Base-by-base conservation (phyloP, 78 protist genomes). In the Polysphondylium violaceum region DNA sequence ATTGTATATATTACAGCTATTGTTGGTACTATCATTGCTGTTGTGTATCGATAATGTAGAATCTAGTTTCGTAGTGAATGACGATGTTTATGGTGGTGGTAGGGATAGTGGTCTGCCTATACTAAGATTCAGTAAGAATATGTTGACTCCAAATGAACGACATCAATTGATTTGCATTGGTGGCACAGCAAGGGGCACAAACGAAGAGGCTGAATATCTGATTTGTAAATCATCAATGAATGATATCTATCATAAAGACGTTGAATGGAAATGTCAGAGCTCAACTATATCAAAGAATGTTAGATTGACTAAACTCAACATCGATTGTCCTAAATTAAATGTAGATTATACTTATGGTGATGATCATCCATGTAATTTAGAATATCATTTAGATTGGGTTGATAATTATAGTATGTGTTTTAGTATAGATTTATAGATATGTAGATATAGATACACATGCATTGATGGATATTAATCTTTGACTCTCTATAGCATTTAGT, bases 321-420 rank as follows among this genome's bases (percentile, higher is more conserved):
- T 71, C 0, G 38, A 71, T 29, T 71, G 77, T 31, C 77, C 61
- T 16, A 68, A 43, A 8, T 56, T 56, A 29, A 60, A 27, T 50
- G 8, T 47, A 2, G 19, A 25, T 31, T 29, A 50, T 71, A 17
- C 11, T 14, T 38, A 36, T 64, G 63, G 77, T 71, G 47, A 71
- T 71, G 77, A 71, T 31, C 77, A 71, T 50, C 77, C 77, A 31
- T 71, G 77, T 71, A 71, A 43, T 31, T 33, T 71, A 8, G 35
- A 50, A 29, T 71, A 71, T 50, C 58, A 71, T 31, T 71, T 71
- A 31, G 77, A 71, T 50, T 71, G 61, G 58, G 61, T 47, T 6
- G 63, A 56, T 17, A 17, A 14, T 14, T 17, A 25, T 56, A 56
- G 6, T n/a, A n/a, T n/a, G n/a, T n/a, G n/a, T n/a, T n/a, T n/a